Evolutionary conservation across 1,284 basidiomycete species (phyloP), one percentile per base, ranked within the genome.

Genomic region (Xanthoconium separans): DNA sequence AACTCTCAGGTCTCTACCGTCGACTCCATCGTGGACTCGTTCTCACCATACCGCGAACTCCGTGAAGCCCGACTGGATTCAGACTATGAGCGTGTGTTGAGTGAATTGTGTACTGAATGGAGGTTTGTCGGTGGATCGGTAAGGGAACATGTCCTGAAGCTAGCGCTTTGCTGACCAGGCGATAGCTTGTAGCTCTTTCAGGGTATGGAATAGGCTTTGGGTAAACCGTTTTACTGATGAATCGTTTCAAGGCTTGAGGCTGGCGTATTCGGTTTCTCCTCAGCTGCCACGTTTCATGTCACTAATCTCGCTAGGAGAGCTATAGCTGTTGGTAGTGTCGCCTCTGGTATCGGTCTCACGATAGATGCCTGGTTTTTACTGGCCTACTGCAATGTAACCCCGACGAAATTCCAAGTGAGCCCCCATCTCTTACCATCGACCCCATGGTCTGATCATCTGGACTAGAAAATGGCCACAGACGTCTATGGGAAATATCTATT

Each of bases 281-380:
- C 79, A 0, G 79, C 69, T 47, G 70, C 79, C 0, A 60, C 82
- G 0, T 83, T 87, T 65, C 58, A 60, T 0, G 70, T 86, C 20
- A 72, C 76, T 47, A 58, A 66, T 1, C 64, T 78, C 15, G 77
- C 82, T 2, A 69, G 72, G 29, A 70, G 68, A 41, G 75, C 80
- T 0, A 76, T 88, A 24, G 81, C 83, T 0, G 69, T 80, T 0
- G 81, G 80, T 22, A 80, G 78, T 41, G 72, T 84, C 24, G 72
- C 81, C 4, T 81, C 84, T 0, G 85, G 82, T 0, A 73, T 86
- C 18, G 87, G 86, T 1, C 77, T 87, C 49, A 70, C 78, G 6
- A 76, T 77, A 53, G 81, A 80, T 47, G 77, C 79, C 1, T 87
- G 83, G 81, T 83, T 87, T 65, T 66, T 87, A 22, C 66, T 89